Percentiles rank a stretch among this genome's conserved stretches.
Conservation (phyloP, 2,329 filamentous ascomycete genomes). For the Clonostachys rhizophaga region DNA sequence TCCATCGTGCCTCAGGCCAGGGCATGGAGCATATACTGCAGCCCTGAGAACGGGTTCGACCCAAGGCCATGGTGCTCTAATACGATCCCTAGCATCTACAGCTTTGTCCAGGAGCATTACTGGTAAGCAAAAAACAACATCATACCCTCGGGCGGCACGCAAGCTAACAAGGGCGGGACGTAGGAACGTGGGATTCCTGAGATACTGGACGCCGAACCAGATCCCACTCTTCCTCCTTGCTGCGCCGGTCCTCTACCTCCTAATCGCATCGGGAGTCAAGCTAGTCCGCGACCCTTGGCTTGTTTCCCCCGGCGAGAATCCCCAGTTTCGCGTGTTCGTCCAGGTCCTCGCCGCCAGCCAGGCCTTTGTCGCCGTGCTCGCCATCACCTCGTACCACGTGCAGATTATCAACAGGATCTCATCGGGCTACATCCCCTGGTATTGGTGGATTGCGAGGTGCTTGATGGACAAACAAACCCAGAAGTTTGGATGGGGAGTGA, state of each 20-base stretch:
- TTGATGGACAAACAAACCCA: slow-evolving; percentile 25
- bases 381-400: slow-evolving; percentile 80
- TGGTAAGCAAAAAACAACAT: slow-evolving; percentile 56
- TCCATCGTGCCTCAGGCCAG: slow-evolving; percentile 67
- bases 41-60: slow-evolving; percentile 11
- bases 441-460: slow-evolving; percentile 67
- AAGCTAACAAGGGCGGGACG: not conserved
- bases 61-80: slow-evolving; percentile 70
- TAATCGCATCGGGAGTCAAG: slow-evolving; percentile 51
- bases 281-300: slow-evolving; percentile 16
- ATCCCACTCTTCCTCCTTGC: slow-evolving; percentile 84
- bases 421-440: slow-evolving; percentile 87
- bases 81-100: slow-evolving; percentile 80
- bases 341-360: slow-evolving; percentile 67
- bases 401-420: slow-evolving; percentile 90
- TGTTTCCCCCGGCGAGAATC: slow-evolving; percentile 2
- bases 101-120: slow-evolving; percentile 83
- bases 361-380: slow-evolving; percentile 63
- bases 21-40: slow-evolving; percentile 72
- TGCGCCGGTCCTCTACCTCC: slow-evolving; percentile 66
- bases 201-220: slow-evolving; percentile 87
- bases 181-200: slow-evolving; percentile 83
- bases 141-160: slow-evolving; percentile 3
- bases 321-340: slow-evolving; percentile 24
- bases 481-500: slow-evolving; percentile 29